Conservation (phyloP, 768 basidiomycete species). For the Pulveroboletus sp. region DNA sequence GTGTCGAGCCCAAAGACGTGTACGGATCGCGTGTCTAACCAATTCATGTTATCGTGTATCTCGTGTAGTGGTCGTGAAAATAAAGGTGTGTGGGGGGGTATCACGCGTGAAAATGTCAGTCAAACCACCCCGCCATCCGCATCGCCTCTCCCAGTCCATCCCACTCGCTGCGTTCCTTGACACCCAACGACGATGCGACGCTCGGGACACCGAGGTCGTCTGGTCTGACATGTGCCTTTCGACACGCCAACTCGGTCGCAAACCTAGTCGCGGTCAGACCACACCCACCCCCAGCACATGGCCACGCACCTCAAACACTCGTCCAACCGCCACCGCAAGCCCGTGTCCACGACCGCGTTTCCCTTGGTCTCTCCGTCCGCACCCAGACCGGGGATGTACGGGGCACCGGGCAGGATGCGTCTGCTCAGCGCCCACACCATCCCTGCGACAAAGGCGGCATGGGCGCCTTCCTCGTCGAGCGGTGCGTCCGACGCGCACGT, state of each 20-base stretch:
- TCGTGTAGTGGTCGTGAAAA: background rate
- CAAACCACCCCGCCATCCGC: slow-evolving; percentile 74
- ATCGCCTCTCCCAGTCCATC: slow-evolving; percentile 72
- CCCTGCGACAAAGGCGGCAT: slow-evolving; percentile 82
- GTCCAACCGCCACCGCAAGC: slow-evolving; percentile 72
- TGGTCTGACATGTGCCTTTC: slow-evolving; percentile 46
- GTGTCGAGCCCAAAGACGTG: slow-evolving; percentile 75
- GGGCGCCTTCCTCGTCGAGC: slow-evolving; percentile 73
- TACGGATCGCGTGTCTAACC: slow-evolving; percentile 60
- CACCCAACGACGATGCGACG: slow-evolving; percentile 13
- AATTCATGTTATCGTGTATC: background rate
- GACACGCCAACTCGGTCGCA: slow-evolving; percentile 78
- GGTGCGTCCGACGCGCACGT: slow-evolving; percentile 26
- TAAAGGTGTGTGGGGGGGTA: slow-evolving; percentile 3
- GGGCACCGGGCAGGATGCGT: slow-evolving; percentile 67
- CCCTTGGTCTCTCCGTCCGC: slow-evolving; percentile 15
- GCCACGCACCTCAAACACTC: slow-evolving; percentile 67
- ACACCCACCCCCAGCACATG: background rate
- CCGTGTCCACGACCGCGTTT: slow-evolving; percentile 33
- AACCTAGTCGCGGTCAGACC: slow-evolving; percentile 46
- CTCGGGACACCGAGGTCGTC: slow-evolving; percentile 4
- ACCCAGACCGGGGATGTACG: slow-evolving; percentile 55
- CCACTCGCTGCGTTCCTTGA: slow-evolving; percentile 51
- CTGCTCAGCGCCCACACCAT: slow-evolving; percentile 84
- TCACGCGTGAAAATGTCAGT: slow-evolving; percentile 25